Evolutionary conservation across 2,329 filamentous ascomycete species (phyloP).

Genomic region (Delphinella strobiligena): DNA sequence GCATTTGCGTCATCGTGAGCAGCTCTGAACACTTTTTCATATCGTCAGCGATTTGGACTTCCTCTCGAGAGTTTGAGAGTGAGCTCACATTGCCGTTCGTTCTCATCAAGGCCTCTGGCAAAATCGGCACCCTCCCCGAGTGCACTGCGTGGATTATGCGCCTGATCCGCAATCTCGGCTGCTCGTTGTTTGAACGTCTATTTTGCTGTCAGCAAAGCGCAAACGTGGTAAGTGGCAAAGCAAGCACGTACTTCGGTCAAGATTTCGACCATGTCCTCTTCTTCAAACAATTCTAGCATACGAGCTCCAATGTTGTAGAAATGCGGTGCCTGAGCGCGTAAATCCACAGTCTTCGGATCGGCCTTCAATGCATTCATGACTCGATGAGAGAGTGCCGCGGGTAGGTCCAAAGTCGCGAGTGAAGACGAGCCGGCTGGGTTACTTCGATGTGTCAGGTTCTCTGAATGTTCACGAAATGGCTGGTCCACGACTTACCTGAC

Average conservation of each 20-base stretch:
- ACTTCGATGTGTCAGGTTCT: conserved; percentile 8
- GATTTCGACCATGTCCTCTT: conserved; percentile 63
- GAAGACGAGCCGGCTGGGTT: conserved; percentile 37
- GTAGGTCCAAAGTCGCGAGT: conserved; percentile 71
- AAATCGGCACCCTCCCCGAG: conserved; percentile 58
- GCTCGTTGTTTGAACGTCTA: conserved; percentile 72
- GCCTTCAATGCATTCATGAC: conserved; percentile 86
- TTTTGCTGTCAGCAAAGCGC: neutral
- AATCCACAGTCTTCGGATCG: conserved; percentile 71
- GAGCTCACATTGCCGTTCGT: conserved; percentile 55
- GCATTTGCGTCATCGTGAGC: conserved; percentile 36
- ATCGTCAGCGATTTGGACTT: too few relatives aligned
- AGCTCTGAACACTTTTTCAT: conserved; percentile 31
- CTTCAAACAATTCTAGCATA: conserved; percentile 84
- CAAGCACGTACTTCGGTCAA: conserved; percentile 28
- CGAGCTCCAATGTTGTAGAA: conserved; percentile 79
- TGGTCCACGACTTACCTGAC: conserved; percentile 27
- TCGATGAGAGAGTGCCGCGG: conserved; percentile 60
- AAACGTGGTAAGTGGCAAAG: neutral
- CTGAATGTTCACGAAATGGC: neutral
- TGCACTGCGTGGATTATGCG: conserved; percentile 58
- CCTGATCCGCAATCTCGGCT: conserved; percentile 75
- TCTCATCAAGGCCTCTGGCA: conserved; percentile 77
- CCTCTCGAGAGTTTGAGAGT: too few relatives aligned
- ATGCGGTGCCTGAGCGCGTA: conserved; percentile 71